These are phyloP conservation scores for Eutypa lata DNA, from an alignment of 2,329 filamentous ascomycete species.

Conservation along the genomic window DNA sequence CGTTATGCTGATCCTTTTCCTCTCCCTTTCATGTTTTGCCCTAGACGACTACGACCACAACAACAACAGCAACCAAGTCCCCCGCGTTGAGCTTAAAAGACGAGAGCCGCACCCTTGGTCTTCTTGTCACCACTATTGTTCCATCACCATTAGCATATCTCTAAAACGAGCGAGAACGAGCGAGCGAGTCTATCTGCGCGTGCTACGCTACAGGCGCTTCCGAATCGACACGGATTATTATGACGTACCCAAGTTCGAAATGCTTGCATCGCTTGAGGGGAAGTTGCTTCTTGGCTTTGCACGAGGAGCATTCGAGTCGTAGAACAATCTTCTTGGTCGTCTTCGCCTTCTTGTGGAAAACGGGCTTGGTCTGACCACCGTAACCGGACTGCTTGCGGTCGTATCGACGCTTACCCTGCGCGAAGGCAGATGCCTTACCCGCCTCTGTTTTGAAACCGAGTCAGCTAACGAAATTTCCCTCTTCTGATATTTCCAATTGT, in stretches of 20 bases:
- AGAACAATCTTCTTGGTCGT: constrained; percentile 99
- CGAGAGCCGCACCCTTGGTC: constrained; percentile 99
- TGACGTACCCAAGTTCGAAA: constrained; percentile 95
- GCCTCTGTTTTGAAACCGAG: constrained; percentile 4
- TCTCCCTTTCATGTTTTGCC: neutral
- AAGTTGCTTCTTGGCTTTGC: constrained; percentile 98
- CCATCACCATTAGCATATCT: constrained; percentile 35
- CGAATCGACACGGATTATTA: no score
- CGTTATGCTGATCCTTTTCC: neutral
- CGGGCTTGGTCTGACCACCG: constrained; percentile 99
- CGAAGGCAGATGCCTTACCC: constrained; percentile 78
- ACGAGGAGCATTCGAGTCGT: constrained; percentile 93
- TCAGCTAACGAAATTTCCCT: neutral
- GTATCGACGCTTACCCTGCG: constrained; percentile 99
- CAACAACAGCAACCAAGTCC: constrained; percentile 27
- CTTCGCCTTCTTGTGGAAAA: constrained; percentile 99
- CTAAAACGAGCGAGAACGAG: no score
- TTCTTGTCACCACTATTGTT: constrained; percentile 96
- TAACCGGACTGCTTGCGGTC: constrained; percentile 99
- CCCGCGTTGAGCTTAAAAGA: constrained; percentile 90
- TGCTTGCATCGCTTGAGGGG: constrained; percentile 99
- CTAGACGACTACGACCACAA: constrained; percentile 18
- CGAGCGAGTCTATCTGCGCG: no score
- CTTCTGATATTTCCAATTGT: neutral
- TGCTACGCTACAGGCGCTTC: no score